A percentile compares a stretch with the other conserved stretches of the same genome.
phyloP scores from a whole-genome alignment of 2,329 filamentous ascomycete species.

The Fonsecaea multimorphosa region DNA sequence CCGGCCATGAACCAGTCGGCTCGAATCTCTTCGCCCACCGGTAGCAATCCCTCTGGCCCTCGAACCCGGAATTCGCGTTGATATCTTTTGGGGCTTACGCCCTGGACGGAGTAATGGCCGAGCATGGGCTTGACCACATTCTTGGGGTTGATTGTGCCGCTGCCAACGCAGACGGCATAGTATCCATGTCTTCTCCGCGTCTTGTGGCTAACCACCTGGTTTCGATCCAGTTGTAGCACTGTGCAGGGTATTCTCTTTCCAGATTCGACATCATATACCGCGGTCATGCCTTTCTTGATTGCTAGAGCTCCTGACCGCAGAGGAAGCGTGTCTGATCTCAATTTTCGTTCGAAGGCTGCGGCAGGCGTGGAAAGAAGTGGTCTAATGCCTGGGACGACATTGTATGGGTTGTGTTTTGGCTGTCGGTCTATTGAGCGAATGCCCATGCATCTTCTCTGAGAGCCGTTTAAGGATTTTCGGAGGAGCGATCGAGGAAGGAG shows the following conservation, averaged over 20 bases:
- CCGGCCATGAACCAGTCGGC: conserved; percentile 93
- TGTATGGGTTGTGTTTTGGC: conserved; percentile 60
- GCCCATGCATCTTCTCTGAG: conserved; percentile 50
- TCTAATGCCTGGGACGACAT: conserved; percentile 55
- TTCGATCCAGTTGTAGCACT: conserved; percentile 88
- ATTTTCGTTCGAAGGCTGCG: conserved; percentile 65
- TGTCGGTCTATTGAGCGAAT: conserved; percentile 64
- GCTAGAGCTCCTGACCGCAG: conserved; percentile 81
- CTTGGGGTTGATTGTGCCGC: conserved; percentile 72
- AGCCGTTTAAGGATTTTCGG: conserved; percentile 28
- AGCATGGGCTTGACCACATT: conserved; percentile 84
- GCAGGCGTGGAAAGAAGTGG: conserved; percentile 61
- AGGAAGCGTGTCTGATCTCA: conserved; percentile 59
- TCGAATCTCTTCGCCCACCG: conserved; percentile 74
- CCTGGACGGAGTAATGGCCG: conserved; percentile 84
- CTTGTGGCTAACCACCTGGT: conserved; percentile 88
- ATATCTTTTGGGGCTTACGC: conserved; percentile 81
- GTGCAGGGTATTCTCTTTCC: conserved; percentile 84
- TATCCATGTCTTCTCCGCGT: conserved; percentile 82
- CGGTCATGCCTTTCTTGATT: conserved; percentile 95
- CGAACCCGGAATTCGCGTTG: conserved; percentile 88
- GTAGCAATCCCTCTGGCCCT: conserved; percentile 71
- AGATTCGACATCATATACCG: conserved; percentile 77
- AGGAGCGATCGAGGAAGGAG: conserved; percentile 40
- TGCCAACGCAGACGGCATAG: conserved; percentile 89